These are phyloP conservation scores for Iris pallida DNA, from an alignment of 116 monocot genomes.

Conservation along the genomic window DNA sequence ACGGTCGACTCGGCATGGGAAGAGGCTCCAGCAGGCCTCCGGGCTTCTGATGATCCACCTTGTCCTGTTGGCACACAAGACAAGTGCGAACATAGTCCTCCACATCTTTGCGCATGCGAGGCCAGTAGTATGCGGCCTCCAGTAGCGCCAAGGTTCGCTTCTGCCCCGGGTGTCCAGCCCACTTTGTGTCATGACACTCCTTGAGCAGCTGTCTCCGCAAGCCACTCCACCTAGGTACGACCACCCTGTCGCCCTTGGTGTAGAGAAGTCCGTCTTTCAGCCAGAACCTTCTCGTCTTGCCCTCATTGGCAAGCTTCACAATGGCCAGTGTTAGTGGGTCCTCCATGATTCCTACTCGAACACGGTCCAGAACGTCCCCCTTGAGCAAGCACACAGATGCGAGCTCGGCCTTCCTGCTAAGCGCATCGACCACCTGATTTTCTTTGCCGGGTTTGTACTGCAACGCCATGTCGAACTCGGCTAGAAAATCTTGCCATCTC, in stretches of 20 bases:
- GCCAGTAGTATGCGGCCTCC: not conserved
- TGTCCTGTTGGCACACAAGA: too few species aligned
- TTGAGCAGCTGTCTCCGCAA: not conserved
- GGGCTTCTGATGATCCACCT: not conserved
- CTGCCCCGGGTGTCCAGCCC: not conserved
- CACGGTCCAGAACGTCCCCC: not conserved
- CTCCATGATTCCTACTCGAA: not conserved
- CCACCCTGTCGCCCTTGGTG: not conserved
- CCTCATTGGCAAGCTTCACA: too few species aligned
- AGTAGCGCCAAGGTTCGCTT: not conserved
- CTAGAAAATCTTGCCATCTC: conserved; percentile 1
- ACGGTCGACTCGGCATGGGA: not conserved
- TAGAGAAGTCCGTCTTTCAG: not conserved
- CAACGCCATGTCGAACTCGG: not conserved
- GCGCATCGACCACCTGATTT: not conserved
- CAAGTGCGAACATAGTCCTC: too few species aligned
- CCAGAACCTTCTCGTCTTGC: not conserved
- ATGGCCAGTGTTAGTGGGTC: not conserved
- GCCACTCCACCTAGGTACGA: not conserved
- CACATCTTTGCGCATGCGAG: not conserved
- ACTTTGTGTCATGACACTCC: not conserved
- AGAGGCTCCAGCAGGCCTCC: not conserved
- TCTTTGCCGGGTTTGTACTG: not conserved
- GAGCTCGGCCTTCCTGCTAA: not conserved
- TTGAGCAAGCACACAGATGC: not conserved